A percentile compares a stretch with the other conserved stretches of the same genome.
These are phyloP conservation scores for Pichia sp. DNA, from an alignment of 1,139 yeast species.

Conservation along the genomic window DNA sequence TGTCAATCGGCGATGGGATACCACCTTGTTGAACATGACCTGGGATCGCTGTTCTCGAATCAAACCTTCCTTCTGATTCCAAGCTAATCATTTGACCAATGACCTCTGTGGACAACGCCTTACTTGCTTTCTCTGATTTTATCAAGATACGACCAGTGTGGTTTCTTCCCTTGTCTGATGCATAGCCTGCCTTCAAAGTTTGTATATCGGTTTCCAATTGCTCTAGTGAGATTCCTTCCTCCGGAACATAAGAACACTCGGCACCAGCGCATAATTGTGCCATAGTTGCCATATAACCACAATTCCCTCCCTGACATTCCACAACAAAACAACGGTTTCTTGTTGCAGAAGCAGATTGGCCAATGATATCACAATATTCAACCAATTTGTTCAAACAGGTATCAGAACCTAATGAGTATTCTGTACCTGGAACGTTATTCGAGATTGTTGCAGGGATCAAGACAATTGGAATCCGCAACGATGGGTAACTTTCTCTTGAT, in stretches of 20 bases:
- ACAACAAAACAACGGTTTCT: slow-evolving; percentile 74
- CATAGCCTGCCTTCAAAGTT: slow-evolving; percentile 52
- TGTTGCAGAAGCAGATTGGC: slow-evolving; percentile 74
- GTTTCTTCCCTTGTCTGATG: slow-evolving; percentile 55
- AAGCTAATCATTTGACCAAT: slow-evolving; percentile 79
- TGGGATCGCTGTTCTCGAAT: slow-evolving; percentile 92
- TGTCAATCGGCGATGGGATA: slow-evolving; percentile 89
- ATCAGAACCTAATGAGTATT: slow-evolving; percentile 72
- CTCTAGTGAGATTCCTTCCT: slow-evolving; percentile 54
- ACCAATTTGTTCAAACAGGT: slow-evolving; percentile 74
- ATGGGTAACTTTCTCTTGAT: slow-evolving; percentile 62
- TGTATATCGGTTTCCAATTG: slow-evolving; percentile 60
- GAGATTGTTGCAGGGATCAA: slow-evolving; percentile 80
- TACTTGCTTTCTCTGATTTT: slow-evolving; percentile 81
- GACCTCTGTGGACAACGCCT: slow-evolving; percentile 73
- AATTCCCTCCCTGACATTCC: slow-evolving; percentile 85
- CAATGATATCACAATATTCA: slow-evolving; percentile 72
- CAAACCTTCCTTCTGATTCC: slow-evolving; percentile 72
- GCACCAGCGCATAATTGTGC: slow-evolving; percentile 71
- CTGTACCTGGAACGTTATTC: slow-evolving; percentile 81
- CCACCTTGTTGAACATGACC: slow-evolving; percentile 99
- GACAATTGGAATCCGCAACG: slow-evolving; percentile 73
- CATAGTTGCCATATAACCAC: slow-evolving; percentile 71
- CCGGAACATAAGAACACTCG: slow-evolving; percentile 72
- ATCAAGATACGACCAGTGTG: slow-evolving; percentile 79